A percentile compares a stretch with the other conserved stretches of the same genome.
These are phyloP conservation scores for Venturiaceae sp. DNA, from an alignment of 2,329 filamentous ascomycete species.

Conservation along the genomic window DNA sequence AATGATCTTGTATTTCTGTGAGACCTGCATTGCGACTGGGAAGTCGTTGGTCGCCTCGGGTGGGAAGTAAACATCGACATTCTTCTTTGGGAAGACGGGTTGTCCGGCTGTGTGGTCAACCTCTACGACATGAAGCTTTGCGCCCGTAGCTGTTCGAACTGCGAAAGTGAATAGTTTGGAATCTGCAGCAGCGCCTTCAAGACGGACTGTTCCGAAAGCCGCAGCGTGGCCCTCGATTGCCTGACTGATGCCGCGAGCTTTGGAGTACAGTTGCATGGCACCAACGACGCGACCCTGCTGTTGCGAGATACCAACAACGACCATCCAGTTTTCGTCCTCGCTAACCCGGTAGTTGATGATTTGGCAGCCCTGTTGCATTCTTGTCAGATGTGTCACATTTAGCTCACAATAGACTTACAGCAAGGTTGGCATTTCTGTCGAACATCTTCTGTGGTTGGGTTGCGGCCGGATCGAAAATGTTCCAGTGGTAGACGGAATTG, in stretches of 20 bases:
- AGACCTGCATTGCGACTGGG: slow-evolving; percentile 95
- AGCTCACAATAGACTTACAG: slow-evolving; percentile 45
- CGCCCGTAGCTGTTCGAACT: slow-evolving; percentile 77
- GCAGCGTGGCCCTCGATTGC: slow-evolving; percentile 96
- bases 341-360: slow-evolving; percentile 99
- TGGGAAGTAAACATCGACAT: slow-evolving; percentile 96
- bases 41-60: slow-evolving; percentile 94
- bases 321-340: slow-evolving; percentile 95
- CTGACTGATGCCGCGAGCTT: slow-evolving; percentile 92
- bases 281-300: slow-evolving; percentile 89
- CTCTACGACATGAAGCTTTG: slow-evolving; percentile 95
- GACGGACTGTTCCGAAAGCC: slow-evolving; percentile 77
- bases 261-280: slow-evolving; percentile 94
- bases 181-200: slow-evolving; percentile 82
- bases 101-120: slow-evolving; percentile 89
- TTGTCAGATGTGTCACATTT: not conserved
- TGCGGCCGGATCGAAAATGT: slow-evolving; percentile 75
- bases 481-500: slow-evolving; percentile 90
- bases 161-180: slow-evolving; percentile 97
- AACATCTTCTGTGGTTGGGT: slow-evolving; percentile 77
- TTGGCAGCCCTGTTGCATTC: slow-evolving; percentile 64
- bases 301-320: slow-evolving; percentile 90
- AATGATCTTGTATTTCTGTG: slow-evolving; percentile 90
- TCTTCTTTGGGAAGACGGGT: slow-evolving; percentile 86
- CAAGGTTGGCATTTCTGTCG: slow-evolving; percentile 84